These are phyloP conservation scores for Dothideomycetes sp. DNA, from an alignment of 2,329 filamentous ascomycete genomes.

Conservation along the genomic window DNA sequence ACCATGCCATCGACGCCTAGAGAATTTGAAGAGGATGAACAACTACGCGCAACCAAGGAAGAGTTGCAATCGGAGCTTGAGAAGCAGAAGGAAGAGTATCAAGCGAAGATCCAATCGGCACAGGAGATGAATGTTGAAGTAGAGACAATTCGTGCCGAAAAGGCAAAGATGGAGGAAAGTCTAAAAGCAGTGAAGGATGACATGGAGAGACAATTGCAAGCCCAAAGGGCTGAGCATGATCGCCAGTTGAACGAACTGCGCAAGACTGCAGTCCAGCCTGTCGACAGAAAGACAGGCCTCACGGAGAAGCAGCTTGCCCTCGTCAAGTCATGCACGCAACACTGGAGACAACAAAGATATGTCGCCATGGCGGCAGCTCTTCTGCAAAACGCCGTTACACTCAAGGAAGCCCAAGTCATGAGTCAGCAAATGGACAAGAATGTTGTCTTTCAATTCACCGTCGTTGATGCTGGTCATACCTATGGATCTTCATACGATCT, in stretches of 20 bases:
- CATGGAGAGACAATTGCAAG: conserved; percentile 76
- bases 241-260: conserved; percentile 71
- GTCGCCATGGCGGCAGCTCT: conserved; percentile 91
- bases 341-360: conserved; percentile 78
- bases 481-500: conserved; percentile 94
- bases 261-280: conserved; percentile 40
- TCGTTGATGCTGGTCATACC: conserved; percentile 79
- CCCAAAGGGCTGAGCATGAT: conserved; percentile 78
- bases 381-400: conserved; percentile 71
- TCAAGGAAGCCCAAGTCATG: conserved; percentile 98
- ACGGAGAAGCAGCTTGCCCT: conserved; percentile 62
- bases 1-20: conserved; percentile 92
- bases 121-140: conserved; percentile 69
- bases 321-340: conserved; percentile 56
- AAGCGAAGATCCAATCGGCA: conserved; percentile 64
- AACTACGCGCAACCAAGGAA: conserved; percentile 63
- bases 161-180: conserved; percentile 73
- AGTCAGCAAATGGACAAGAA: conserved; percentile 90
- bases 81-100: conserved; percentile 73
- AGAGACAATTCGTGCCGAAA: conserved; percentile 75
- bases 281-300: conserved; percentile 49
- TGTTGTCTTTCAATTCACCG: conserved; percentile 88
- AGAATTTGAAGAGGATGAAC: conserved; percentile 67
- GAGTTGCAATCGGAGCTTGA: conserved; percentile 78
- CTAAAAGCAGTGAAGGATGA: conserved; percentile 71